These are phyloP conservation scores for Parascedosporium putredinis DNA, from an alignment of 2,329 filamentous ascomycete species.

Conservation along the genomic window DNA sequence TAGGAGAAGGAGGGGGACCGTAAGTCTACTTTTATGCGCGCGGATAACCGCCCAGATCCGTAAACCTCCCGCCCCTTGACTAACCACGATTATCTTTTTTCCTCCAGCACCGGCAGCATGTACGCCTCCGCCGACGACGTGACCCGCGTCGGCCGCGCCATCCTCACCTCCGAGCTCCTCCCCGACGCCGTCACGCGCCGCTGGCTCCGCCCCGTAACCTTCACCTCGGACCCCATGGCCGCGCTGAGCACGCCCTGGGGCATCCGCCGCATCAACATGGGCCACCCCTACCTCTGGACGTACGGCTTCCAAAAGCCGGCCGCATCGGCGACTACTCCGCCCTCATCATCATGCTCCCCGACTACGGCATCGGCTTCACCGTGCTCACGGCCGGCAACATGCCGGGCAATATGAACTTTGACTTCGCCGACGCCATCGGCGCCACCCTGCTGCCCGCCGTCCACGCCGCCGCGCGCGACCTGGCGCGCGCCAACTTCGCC, in stretches of 20 bases:
- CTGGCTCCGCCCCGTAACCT: constrained; percentile 27
- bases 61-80: too few relatives aligned
- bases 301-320: constrained; percentile 9
- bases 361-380: constrained; percentile 9
- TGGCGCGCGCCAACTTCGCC: constrained; percentile 1
- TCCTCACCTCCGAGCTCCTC: constrained; percentile 24
- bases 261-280: constrained; percentile 18
- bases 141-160: constrained; percentile 22
- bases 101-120: constrained; percentile 13
- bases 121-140: constrained; percentile 24
- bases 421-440: constrained; percentile 8
- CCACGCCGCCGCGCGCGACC: neutral
- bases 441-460: constrained; percentile 4
- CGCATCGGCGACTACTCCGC: constrained; percentile 8
- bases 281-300: constrained; percentile 9
- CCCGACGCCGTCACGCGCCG: constrained; percentile 20
- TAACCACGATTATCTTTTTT: constrained; percentile 8
- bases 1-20: constrained; percentile 16
- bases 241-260: constrained; percentile 32
- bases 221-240: constrained; percentile 21
- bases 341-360: constrained; percentile 9
- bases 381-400: constrained; percentile 7
- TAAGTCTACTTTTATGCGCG: neutral
- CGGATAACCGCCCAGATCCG: neutral
- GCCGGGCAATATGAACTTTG: constrained; percentile 10